Conservation (phyloP, 169 alveolate genomes). For the Babesia caballi region DNA sequence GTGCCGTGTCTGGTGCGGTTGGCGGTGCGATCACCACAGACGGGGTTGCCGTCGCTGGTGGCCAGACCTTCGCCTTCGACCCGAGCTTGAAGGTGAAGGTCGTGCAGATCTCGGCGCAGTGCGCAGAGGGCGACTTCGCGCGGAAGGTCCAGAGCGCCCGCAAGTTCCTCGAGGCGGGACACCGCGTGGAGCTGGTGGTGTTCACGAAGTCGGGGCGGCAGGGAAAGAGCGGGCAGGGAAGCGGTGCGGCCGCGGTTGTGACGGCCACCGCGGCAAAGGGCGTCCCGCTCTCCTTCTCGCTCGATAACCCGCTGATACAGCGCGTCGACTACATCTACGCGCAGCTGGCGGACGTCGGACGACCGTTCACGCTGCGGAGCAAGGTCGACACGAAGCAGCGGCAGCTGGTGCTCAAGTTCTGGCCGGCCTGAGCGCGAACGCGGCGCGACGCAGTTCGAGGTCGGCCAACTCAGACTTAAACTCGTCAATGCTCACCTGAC, state of each 20-base stretch:
- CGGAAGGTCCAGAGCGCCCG: constrained; percentile 51
- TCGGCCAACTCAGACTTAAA: constrained; percentile 5
- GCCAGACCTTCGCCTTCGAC: constrained; percentile 35
- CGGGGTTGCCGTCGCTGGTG: too few species aligned
- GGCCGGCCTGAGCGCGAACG: constrained; percentile 29
- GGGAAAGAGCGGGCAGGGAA: neutral
- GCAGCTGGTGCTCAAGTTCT: constrained; percentile 52
- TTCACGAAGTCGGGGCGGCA: constrained; percentile 20
- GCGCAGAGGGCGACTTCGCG: constrained; percentile 43
- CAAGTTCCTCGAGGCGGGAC: constrained; percentile 41
- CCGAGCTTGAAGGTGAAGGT: constrained; percentile 56
- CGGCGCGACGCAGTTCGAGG: neutral
- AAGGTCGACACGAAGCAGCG: constrained; percentile 41
- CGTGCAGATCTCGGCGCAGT: constrained; percentile 55
- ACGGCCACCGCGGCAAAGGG: neutral
- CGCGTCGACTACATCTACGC: constrained; percentile 57
- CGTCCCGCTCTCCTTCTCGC: constrained; percentile 2
- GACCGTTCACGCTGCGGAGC: constrained; percentile 54
- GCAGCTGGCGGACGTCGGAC: constrained; percentile 43
- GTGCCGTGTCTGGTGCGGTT: neutral
- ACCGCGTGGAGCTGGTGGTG: constrained; percentile 52
- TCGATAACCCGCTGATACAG: constrained; percentile 29
- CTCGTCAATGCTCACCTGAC: constrained; percentile 23
- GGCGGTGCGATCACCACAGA: too few species aligned
- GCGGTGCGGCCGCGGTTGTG: neutral